Evolutionary conservation across 768 basidiomycete species (phyloP).

Genomic region (Kwoniella sp.): DNA sequence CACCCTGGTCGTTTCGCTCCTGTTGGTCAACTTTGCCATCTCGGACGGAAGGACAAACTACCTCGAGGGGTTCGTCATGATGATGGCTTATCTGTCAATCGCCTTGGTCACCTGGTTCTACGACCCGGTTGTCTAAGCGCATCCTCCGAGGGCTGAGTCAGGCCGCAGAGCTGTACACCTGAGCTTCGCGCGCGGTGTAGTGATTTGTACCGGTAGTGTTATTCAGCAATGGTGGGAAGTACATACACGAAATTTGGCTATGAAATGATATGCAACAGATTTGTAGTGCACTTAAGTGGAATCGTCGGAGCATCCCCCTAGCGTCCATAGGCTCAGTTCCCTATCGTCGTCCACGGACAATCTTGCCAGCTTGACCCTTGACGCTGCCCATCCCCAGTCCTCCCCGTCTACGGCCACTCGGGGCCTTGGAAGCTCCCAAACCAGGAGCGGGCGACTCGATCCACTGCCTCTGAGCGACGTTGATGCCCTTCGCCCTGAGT

Average conservation of each 20-base stretch:
- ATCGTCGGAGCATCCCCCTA: no score
- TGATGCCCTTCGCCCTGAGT: constrained; percentile 13
- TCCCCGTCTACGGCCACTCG: neutral
- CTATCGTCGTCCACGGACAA: constrained; percentile 5
- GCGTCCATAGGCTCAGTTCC: no score
- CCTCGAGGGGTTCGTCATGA: constrained; percentile 45
- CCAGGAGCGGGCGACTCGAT: neutral
- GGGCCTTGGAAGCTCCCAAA: no score
- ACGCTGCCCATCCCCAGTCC: constrained; percentile 1
- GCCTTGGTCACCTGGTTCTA: constrained; percentile 40
- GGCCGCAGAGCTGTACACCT: neutral
- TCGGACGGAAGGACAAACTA: constrained; percentile 45
- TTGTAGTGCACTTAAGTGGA: no score
- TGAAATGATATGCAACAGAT: no score
- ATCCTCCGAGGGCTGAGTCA: neutral
- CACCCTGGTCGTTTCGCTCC: constrained; percentile 40
- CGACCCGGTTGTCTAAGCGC: constrained; percentile 18
- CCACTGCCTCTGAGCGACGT: constrained; percentile 5
- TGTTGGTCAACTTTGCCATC: constrained; percentile 48
- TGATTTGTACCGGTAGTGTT: no score
- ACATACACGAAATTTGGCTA: no score
- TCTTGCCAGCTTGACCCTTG: constrained; percentile 7
- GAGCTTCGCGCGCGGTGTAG: no score
- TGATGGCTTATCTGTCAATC: constrained; percentile 44
- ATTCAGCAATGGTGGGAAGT: no score